These are phyloP conservation scores for Isoetes engelmannii DNA, from an alignment of 83 land plant genomes.

Conservation along the genomic window DNA sequence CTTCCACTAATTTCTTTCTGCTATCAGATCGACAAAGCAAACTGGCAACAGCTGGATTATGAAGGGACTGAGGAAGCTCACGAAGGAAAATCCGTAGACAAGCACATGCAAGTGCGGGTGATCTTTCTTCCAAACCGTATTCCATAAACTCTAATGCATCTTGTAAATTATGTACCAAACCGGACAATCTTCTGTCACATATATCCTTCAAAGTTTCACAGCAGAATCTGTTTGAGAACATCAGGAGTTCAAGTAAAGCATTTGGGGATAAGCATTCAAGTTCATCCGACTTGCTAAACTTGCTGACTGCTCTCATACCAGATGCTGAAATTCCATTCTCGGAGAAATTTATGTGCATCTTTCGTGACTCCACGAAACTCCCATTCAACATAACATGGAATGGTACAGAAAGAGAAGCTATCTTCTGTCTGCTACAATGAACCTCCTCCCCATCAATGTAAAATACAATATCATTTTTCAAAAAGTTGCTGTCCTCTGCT, in stretches of 20 bases:
- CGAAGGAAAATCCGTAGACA: constrained; percentile 1
- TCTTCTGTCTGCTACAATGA: constrained; percentile 1
- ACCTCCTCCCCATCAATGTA: not conserved
- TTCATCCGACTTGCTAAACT: not conserved
- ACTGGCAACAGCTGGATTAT: constrained; percentile 23
- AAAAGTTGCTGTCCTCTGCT: constrained; percentile 19
- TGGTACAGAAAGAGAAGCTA: constrained; percentile 1
- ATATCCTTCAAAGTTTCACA: not conserved
- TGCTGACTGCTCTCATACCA: not conserved
- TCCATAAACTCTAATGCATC: constrained; percentile 5
- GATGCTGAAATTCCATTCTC: constrained; percentile 9
- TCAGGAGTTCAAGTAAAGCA: not conserved
- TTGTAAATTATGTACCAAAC: not conserved
- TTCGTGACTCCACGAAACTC: constrained; percentile 3
- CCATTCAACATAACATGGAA: constrained; percentile 7
- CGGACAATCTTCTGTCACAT: constrained; percentile 2
- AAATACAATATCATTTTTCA: constrained; percentile 4
- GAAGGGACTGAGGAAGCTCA: constrained; percentile 6
- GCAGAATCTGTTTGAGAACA: constrained; percentile 4
- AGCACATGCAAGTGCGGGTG: not conserved
- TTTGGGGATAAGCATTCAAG: not conserved
- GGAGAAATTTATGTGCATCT: not conserved
- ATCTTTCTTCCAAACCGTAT: constrained; percentile 2
- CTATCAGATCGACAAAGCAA: constrained; percentile 58
- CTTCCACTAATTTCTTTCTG: constrained; percentile 45